Percentiles rank a stretch among this genome's conserved stretches.
These are phyloP conservation scores for Eucalyptus globulus DNA, from an alignment of 345 rosid genomes.

Conservation along the genomic window DNA sequence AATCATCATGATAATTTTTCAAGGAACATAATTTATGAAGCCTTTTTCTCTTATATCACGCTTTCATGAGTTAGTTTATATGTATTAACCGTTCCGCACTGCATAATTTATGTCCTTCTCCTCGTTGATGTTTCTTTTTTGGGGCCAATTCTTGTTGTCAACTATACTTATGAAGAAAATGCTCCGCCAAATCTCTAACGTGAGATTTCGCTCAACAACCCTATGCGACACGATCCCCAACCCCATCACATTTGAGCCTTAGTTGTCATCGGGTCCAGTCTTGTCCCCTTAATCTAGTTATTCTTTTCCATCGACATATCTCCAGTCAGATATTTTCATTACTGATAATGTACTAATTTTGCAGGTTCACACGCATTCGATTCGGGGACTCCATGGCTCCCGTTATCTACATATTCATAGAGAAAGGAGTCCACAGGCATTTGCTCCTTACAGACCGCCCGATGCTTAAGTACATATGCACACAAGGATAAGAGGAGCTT, in stretches of 20 bases:
- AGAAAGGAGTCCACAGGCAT: neutral
- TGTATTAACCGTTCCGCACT: neutral
- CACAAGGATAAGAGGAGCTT: neutral
- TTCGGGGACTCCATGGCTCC: neutral
- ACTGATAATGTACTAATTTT: neutral
- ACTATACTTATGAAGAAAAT: neutral
- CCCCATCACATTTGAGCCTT: neutral
- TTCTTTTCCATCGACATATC: neutral
- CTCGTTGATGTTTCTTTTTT: neutral
- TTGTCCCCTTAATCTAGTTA: neutral
- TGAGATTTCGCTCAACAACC: neutral
- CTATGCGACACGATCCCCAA: neutral
- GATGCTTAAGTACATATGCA: neutral
- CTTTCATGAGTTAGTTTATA: neutral
- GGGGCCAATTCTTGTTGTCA: neutral
- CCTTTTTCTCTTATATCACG: neutral
- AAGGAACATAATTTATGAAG: neutral
- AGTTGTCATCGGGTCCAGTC: neutral
- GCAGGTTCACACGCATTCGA: neutral
- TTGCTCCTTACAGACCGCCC: neutral
- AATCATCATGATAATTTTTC: neutral
- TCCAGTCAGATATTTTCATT: neutral
- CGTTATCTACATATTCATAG: neutral
- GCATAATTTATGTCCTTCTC: neutral
- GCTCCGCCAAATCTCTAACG: neutral